Evolutionary conservation across 1,139 yeast genomes (phyloP), one percentile per base, ranked within the genome.

Genomic region (Nakaseomyces sp.): DNA sequence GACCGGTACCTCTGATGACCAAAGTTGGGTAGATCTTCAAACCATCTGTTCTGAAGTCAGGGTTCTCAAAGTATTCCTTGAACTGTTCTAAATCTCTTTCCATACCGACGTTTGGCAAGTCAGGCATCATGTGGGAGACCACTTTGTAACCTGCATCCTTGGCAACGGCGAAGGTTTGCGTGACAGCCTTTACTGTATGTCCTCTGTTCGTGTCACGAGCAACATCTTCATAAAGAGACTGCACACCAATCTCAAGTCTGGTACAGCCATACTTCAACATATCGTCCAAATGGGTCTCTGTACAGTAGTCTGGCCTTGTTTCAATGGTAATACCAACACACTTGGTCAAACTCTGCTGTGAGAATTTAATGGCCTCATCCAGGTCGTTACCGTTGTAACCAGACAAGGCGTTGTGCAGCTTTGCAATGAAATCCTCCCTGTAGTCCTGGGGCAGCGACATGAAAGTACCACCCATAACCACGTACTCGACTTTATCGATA

Each of bases 41-140:
- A 33, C 99, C 99, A 63, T 91, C 99, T 4, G 98, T 93, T 65
- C 99, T 77, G 66, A 91, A 91, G 28, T 79, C 95, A 1, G 99
- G 98, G 63, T 87, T 91, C 57, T 91, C 98, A 63, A 91, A 93
- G 68, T 91, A 91, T 64, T 91, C 98, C 57, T 81, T 77, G 61
- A 91, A 91, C 67, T 91, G 99, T 57, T 88, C 95, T 53, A 91
- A 70, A 64, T 91, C 99, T 64, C 99, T 77, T 67, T 91, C 98
- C 95, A 89, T 86, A 13, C 98, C 98, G 44, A 91, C 96, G 59
- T 91, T 91, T 16, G 99, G 99, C 56, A 91, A 72, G 71, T 91
- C 98, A 16, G 99, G 99, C 99, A 91, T 91, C 99, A 91, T 91
- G 68, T 91, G 99, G 52, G 94, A 81, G 25, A 91, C 98, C 44